Conservation (phyloP, 2,329 filamentous ascomycete species). For the Acephala macrosclerotiorum region DNA sequence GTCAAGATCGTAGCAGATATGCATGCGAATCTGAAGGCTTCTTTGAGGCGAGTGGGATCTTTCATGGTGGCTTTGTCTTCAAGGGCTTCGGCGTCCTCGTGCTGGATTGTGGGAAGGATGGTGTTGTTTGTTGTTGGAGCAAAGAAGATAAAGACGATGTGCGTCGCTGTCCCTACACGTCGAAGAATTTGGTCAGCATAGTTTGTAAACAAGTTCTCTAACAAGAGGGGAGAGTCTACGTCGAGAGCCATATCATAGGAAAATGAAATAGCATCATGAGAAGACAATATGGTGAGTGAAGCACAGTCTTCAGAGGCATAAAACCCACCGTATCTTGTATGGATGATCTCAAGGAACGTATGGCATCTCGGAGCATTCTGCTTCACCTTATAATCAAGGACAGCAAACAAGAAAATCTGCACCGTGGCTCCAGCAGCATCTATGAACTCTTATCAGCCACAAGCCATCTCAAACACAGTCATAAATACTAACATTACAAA, state of each 20-base stretch:
- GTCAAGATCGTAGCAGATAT: conserved; percentile 9
- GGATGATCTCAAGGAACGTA: conserved; percentile 52
- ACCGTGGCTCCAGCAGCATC: conserved; percentile 10
- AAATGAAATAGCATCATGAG: not conserved
- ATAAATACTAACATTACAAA: not conserved
- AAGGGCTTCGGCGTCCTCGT: conserved; percentile 2
- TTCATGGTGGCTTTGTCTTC: conserved; percentile 9
- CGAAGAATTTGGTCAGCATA: not conserved
- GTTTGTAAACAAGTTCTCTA: not conserved
- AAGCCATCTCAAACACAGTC: too few relatives aligned
- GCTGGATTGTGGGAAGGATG: not conserved
- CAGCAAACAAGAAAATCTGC: conserved; percentile 1
- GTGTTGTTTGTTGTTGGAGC: conserved; percentile 26
- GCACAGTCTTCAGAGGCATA: not conserved
- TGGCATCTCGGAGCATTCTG: conserved; percentile 47
- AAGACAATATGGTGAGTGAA: not conserved
- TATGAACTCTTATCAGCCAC: not conserved
- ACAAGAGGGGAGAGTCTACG: not conserved
- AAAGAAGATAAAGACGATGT: conserved; percentile 50
- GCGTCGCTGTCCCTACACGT: conserved; percentile 38
- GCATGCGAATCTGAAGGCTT: conserved; percentile 1
- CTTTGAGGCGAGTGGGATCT: conserved; percentile 9
- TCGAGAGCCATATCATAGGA: not conserved
- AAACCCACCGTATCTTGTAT: conserved; percentile 45
- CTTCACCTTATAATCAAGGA: conserved; percentile 1